These are phyloP conservation scores for Ustilago esculenta DNA, from an alignment of 1,284 basidiomycete genomes.

Conservation along the genomic window DNA sequence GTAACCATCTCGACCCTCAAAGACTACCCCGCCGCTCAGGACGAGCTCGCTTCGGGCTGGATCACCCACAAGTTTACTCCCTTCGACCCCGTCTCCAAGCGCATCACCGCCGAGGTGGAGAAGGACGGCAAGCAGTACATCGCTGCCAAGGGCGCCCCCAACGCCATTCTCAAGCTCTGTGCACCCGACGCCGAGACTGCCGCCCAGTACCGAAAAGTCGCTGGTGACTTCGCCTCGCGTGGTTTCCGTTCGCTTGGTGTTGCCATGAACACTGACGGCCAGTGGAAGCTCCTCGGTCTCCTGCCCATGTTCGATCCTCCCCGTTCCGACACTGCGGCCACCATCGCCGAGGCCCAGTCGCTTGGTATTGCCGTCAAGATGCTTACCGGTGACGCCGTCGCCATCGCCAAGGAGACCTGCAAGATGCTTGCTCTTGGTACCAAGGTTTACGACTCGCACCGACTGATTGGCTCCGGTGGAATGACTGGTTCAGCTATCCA, in stretches of 20 bases:
- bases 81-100: slow-evolving; percentile 73
- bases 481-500: slow-evolving; percentile 72
- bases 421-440: slow-evolving; percentile 71
- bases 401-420: slow-evolving; percentile 73
- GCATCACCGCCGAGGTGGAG: slow-evolving; percentile 73
- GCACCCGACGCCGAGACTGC: slow-evolving; percentile 69
- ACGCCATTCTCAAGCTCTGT: slow-evolving; percentile 72
- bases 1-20: slow-evolving; percentile 72
- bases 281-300: slow-evolving; percentile 71
- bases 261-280: slow-evolving; percentile 70
- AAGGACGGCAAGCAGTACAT: slow-evolving; percentile 71
- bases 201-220: slow-evolving; percentile 69
- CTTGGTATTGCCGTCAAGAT: slow-evolving; percentile 73
- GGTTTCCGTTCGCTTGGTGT: slow-evolving; percentile 73
- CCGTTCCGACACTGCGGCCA: slow-evolving; percentile 71
- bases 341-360: slow-evolving; percentile 71
- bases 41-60: slow-evolving; percentile 71
- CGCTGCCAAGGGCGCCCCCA: slow-evolving; percentile 73
- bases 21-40: slow-evolving; percentile 72
- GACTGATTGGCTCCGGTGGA: slow-evolving; percentile 71
- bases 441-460: slow-evolving; percentile 73
- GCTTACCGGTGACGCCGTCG: slow-evolving; percentile 73
- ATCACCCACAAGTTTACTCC: slow-evolving; percentile 72
- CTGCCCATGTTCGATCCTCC: slow-evolving; percentile 72
- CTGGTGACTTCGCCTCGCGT: slow-evolving; percentile 70